Conservation (phyloP, 176 grass and related monocot species). For the Thinopyrum elongatum region DNA sequence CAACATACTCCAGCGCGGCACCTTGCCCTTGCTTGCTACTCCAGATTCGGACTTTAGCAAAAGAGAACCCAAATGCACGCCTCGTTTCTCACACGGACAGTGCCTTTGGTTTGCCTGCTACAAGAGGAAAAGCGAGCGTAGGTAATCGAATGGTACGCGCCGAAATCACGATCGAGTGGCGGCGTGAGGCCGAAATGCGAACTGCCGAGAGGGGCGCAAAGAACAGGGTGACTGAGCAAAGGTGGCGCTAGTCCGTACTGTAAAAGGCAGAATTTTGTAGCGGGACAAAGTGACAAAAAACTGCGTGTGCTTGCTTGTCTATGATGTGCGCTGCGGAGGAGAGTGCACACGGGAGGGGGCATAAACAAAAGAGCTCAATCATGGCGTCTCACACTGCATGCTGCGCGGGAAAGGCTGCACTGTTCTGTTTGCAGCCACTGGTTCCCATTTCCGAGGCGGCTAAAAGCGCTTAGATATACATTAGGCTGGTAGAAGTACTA, state of each 20-base stretch:
- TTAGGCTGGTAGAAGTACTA: no score
- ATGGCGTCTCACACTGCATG: neutral
- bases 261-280: neutral
- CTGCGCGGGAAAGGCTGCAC: constrained; percentile 29
- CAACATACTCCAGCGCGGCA: neutral
- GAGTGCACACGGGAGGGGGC: neutral
- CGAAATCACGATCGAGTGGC: neutral
- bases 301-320: neutral
- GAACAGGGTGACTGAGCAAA: neutral
- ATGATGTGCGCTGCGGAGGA: neutral
- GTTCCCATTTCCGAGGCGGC: constrained; percentile 35
- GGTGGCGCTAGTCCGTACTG: constrained; percentile 3
- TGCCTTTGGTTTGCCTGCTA: neutral
- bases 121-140: neutral
- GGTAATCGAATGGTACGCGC: constrained; percentile 15
- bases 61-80: constrained; percentile 13
- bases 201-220: no score
- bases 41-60: neutral
- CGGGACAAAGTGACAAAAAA: neutral
- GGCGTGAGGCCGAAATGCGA: neutral
- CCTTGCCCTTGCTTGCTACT: neutral
- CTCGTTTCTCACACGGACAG: neutral
- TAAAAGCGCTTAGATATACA: constrained; percentile 16
- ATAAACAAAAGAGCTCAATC: constrained; percentile 28
- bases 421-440: constrained; percentile 2